phyloP scores from a whole-genome alignment of 2,329 filamentous ascomycete genomes.

The Pyricularia pennisetigena region DNA sequence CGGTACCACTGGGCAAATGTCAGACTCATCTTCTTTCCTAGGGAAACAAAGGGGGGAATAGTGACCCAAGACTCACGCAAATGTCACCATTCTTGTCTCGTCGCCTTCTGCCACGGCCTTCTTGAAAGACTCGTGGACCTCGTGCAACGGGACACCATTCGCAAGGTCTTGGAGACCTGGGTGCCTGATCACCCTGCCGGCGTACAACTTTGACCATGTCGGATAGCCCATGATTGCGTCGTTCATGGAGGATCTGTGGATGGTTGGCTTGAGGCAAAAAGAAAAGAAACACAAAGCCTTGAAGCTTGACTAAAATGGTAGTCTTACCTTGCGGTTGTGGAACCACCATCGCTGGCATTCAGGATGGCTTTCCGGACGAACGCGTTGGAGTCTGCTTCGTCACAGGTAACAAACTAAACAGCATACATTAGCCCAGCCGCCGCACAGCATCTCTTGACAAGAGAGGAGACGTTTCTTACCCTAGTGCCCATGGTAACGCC shows the following conservation, averaged over 20 bases:
- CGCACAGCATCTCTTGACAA: no score
- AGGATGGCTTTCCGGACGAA: conserved; percentile 29
- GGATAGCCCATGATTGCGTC: conserved; percentile 32
- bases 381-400: conserved; percentile 30
- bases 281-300: no score
- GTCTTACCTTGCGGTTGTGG: conserved; percentile 32
- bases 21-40: not conserved
- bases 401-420: conserved; percentile 29
- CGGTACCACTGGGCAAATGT: conserved; percentile 23
- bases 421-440: no score
- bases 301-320: not conserved
- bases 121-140: conserved; percentile 27
- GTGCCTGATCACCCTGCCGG: conserved; percentile 26
- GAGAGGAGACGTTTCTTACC: no score
- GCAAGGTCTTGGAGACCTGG: conserved; percentile 28
- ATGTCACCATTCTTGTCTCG: conserved; percentile 26
- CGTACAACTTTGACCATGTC: conserved; percentile 28
- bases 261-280: not conserved
- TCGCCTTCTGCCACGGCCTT: conserved; percentile 21
- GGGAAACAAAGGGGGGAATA: not conserved
- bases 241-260: conserved; percentile 27
- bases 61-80: conserved; percentile 13
- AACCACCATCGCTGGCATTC: conserved; percentile 31
- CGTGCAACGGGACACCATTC: conserved; percentile 27
- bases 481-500: conserved; percentile 32